A percentile compares a stretch with the other conserved stretches of the same genome.
Conservation (phyloP, 805 yeast species). For the Candida hungchunana region DNA sequence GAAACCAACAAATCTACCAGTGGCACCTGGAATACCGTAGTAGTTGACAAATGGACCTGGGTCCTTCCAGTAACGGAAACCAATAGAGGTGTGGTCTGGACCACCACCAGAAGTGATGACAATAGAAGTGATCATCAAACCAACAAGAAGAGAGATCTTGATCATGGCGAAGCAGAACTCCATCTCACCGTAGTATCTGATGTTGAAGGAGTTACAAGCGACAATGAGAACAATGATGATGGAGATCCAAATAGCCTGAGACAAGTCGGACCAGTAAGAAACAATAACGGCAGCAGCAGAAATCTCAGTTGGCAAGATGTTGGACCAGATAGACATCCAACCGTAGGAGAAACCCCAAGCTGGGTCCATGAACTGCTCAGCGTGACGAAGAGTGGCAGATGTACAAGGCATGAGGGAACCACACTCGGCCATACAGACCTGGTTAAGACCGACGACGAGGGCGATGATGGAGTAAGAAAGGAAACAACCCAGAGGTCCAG, state of each 20-base stretch:
- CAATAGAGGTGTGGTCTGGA: conserved; percentile 38
- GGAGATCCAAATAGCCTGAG: conserved; percentile 43
- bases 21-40: conserved; percentile 29
- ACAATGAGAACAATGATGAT: conserved; percentile 36
- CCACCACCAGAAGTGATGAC: conserved; percentile 62
- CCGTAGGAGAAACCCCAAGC: conserved; percentile 46
- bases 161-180: conserved; percentile 55
- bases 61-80: conserved; percentile 33
- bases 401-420: conserved; percentile 36
- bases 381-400: conserved; percentile 33
- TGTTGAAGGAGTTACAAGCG: conserved; percentile 33
- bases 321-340: conserved; percentile 38
- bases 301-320: conserved; percentile 40
- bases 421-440: conserved; percentile 37
- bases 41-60: conserved; percentile 30
- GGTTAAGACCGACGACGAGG: conserved; percentile 35
- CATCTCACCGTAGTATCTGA: conserved; percentile 43
- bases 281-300: conserved; percentile 45
- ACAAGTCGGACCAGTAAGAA: conserved; percentile 41
- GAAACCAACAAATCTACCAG: conserved; percentile 58
- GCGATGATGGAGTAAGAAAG: conserved; percentile 33
- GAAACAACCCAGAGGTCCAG: conserved; percentile 35
- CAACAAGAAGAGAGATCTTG: conserved; percentile 58
- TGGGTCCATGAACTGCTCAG: conserved; percentile 38
- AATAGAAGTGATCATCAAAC: conserved; percentile 51